Base-by-base conservation (phyloP, 2,329 filamentous ascomycete genomes). In the Byssothecium circinans region DNA sequence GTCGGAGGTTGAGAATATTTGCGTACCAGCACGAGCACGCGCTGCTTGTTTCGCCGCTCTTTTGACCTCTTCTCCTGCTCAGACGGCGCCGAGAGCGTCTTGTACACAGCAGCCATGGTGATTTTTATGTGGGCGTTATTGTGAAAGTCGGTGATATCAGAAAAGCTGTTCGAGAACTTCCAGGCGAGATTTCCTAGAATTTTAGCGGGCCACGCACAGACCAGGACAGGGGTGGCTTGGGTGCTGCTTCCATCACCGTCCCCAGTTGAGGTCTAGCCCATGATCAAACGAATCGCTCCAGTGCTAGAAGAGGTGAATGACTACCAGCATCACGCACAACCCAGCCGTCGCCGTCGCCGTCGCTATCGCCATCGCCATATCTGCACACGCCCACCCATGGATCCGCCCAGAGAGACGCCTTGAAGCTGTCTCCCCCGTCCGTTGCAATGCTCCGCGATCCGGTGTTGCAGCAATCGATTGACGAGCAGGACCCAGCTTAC, bases 11-110 rank as follows among this genome's bases (percentile, higher is more conserved):
- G 41, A 19, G 49, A 30, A 4, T 5, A 14, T 32, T 32, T 14
- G 14, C 32, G 37, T 56, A 68, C 67, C 61, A 99, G 80, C 64
- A 97, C 91, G 56, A 99, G 78, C 43, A 97, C 88, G 63, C 91
- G 74, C 60, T 79, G 77, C 50, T 71, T 68, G 60, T 76, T 78
- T 54, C 70, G 73, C 50, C 59, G 67, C 50, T 62, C 65, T 2
- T 53, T 64, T 12, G 66, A 57, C 8, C 62, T 61, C 50, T 65
- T 67, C 34, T 69, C 63, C 34, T 71, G 72, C 41, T 63, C 60
- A 54, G 71, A 68, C 3, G 65, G 56, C 41, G 74, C 74, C 6
- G 76, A 77, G 30, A 82, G 67, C 1, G 78, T 75, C 57, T 81
- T 81, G 74, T 82, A 82, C 47, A 82, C 79, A 25, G 80, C 71